These are phyloP conservation scores for Penicillium hesseltinei DNA, from an alignment of 2,329 filamentous ascomycete genomes.

Conservation along the genomic window DNA sequence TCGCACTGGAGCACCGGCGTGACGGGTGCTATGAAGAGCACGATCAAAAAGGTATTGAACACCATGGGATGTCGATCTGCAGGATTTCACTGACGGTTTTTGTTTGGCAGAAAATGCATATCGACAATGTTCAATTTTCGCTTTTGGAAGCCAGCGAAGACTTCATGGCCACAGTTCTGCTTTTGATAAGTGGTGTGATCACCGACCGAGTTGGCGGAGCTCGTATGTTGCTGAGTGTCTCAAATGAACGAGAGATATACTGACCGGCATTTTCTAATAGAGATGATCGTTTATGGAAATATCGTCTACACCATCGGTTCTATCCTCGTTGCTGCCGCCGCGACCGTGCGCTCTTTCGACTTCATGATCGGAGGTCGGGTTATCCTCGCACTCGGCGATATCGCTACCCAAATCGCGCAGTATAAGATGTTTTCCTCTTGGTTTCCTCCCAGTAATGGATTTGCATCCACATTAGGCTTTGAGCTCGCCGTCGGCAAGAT, in stretches of 20 bases:
- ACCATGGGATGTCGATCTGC: background rate
- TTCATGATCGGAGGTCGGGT: constrained; percentile 61
- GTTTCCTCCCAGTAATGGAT: constrained; percentile 62
- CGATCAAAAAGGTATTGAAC: constrained; percentile 53
- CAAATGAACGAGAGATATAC: background rate
- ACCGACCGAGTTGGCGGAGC: constrained; percentile 61
- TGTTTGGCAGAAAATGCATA: constrained; percentile 47
- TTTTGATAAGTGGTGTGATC: constrained; percentile 55
- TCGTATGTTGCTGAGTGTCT: constrained; percentile 30
- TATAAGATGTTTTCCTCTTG: constrained; percentile 66
- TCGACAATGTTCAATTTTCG: constrained; percentile 60
- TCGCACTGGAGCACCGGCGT: constrained; percentile 61
- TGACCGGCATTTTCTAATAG: constrained; percentile 19
- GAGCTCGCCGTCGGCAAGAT: constrained; percentile 62
- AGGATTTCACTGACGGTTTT: background rate
- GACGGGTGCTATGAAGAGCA: constrained; percentile 61
- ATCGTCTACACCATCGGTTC: constrained; percentile 58
- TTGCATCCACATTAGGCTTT: constrained; percentile 60
- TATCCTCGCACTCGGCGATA: constrained; percentile 59
- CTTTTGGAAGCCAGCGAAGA: constrained; percentile 60
- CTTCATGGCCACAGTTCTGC: constrained; percentile 60
- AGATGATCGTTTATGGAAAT: constrained; percentile 61
- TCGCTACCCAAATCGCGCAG: constrained; percentile 63
- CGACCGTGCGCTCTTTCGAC: constrained; percentile 55
- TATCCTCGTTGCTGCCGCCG: constrained; percentile 58